A percentile compares a stretch with the other conserved stretches of the same genome.
These are phyloP conservation scores for Cytospora piceae DNA, from an alignment of 2,329 filamentous ascomycete species.

Conservation along the genomic window DNA sequence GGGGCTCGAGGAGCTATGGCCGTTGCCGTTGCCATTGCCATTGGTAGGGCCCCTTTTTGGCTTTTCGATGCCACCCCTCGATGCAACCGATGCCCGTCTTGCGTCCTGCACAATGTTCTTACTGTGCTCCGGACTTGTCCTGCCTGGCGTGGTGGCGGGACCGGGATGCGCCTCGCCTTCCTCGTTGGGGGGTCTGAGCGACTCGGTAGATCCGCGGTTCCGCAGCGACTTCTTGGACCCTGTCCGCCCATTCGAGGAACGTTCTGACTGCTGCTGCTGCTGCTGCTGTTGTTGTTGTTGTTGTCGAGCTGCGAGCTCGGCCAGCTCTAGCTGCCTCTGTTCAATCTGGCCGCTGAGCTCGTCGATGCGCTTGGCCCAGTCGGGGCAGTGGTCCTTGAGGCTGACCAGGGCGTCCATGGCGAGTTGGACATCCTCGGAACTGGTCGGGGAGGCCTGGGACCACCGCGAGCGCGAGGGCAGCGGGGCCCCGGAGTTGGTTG, in stretches of 20 bases:
- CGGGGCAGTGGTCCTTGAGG: conserved; percentile 59
- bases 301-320: conserved; percentile 39
- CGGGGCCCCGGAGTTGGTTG: conserved; percentile 20
- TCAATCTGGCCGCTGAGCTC: conserved; percentile 65
- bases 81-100: conserved; percentile 14
- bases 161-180: conserved; percentile 27
- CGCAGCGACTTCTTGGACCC: conserved; percentile 35
- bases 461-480: conserved; percentile 9
- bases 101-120: conserved; percentile 19
- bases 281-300: conserved; percentile 15
- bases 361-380: conserved; percentile 63
- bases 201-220: conserved; percentile 37
- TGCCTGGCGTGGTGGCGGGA: background rate
- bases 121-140: background rate
- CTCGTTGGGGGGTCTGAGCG: conserved; percentile 35
- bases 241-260: conserved; percentile 31
- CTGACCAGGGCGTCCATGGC: conserved; percentile 61
- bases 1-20: conserved; percentile 40
- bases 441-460: conserved; percentile 7
- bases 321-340: conserved; percentile 63
- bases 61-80: conserved; percentile 24
- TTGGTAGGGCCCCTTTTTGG: conserved; percentile 19
- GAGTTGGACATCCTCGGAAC: conserved; percentile 36
- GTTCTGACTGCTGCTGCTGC: background rate
- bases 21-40: conserved; percentile 33